phyloP scores from a whole-genome alignment of 2,329 filamentous ascomycete genomes.

The Fusarium sp. region DNA sequence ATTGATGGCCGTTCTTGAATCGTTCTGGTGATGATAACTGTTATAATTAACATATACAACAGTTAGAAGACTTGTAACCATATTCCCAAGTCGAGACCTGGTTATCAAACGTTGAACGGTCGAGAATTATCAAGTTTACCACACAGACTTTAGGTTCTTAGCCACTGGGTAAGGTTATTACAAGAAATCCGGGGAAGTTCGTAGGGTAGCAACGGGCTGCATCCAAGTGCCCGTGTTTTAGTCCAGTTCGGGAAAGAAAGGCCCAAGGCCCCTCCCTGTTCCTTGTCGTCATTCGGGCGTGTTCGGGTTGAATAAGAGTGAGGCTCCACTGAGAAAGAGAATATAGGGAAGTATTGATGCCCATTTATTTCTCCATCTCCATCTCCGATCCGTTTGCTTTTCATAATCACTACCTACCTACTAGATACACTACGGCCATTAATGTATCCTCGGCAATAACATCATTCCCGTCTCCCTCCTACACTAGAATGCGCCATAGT shows the following conservation, averaged over 20 bases:
- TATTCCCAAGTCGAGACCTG: background rate
- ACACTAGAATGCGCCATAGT: conserved; percentile 2
- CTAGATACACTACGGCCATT: background rate
- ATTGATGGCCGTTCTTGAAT: background rate
- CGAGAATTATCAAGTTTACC: background rate
- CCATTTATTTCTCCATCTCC: conserved; percentile 2
- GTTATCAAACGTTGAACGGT: background rate
- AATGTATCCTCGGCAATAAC: conserved; percentile 13
- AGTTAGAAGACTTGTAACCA: background rate
- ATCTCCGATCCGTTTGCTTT: background rate
- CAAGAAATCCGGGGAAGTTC: conserved; percentile 29
- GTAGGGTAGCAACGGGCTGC: conserved; percentile 18
- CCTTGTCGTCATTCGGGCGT: conserved; percentile 26
- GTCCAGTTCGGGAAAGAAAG: conserved; percentile 15
- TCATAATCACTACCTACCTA: background rate
- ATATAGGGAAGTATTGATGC: conserved; percentile 13
- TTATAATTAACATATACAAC: background rate
- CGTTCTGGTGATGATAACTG: background rate
- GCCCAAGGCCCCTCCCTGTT: background rate
- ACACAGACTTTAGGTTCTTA: background rate
- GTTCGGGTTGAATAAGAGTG: conserved; percentile 26
- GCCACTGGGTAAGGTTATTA: conserved; percentile 27
- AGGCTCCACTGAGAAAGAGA: conserved; percentile 7
- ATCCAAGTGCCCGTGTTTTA: conserved; percentile 20
- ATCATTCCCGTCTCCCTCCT: background rate